A percentile compares a stretch with the other conserved stretches of the same genome.
Evolutionary conservation across 23 red algal genomes (phyloP).

Genomic region (Pyropia yezoensis): DNA sequence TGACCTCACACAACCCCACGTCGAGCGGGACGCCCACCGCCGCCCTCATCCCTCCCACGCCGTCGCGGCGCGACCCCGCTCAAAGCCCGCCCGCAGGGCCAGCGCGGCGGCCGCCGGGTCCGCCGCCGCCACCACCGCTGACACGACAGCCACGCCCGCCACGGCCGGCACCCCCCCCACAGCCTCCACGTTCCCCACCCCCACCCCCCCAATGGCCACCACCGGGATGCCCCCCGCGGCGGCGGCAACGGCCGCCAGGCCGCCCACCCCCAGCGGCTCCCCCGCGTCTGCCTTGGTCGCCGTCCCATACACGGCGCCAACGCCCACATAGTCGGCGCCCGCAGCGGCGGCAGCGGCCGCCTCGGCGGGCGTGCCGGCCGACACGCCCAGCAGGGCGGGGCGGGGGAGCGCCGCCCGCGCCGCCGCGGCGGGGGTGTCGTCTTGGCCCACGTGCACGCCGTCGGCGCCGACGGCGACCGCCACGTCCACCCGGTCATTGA

Average conservation of each 20-base stretch:
- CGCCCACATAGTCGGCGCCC: slow-evolving; percentile 72
- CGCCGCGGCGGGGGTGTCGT: slow-evolving; percentile 40
- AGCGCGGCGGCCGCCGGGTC: too few relatives aligned
- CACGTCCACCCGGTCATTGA: slow-evolving; percentile 85
- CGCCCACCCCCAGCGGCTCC: slow-evolving; percentile 44
- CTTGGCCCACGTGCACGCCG: slow-evolving; percentile 96
- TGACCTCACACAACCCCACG: too few relatives aligned
- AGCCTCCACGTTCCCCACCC: slow-evolving; percentile 14
- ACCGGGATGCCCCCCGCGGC: slow-evolving; percentile 36
- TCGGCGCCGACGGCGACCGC: slow-evolving; percentile 62
- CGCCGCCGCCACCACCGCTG: too few relatives aligned
- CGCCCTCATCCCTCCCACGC: too few relatives aligned
- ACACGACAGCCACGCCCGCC: too few relatives aligned
- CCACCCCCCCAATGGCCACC: slow-evolving; percentile 87
- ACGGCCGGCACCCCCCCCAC: too few relatives aligned
- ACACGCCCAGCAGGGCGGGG: slow-evolving; percentile 58
- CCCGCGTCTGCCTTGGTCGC: slow-evolving; percentile 76
- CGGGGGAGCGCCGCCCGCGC: slow-evolving; percentile 31
- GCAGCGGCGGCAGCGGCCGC: slow-evolving; percentile 22
- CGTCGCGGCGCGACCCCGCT: too few relatives aligned
- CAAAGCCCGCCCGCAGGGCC: too few relatives aligned
- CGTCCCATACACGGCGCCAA: slow-evolving; percentile 73
- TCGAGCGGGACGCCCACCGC: too few relatives aligned
- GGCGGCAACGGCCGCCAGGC: slow-evolving; percentile 23
- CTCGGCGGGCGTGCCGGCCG: slow-evolving; percentile 59